Evolutionary conservation across 2,329 filamentous ascomycete species (phyloP).

Genomic region (Nemania bipapillata): DNA sequence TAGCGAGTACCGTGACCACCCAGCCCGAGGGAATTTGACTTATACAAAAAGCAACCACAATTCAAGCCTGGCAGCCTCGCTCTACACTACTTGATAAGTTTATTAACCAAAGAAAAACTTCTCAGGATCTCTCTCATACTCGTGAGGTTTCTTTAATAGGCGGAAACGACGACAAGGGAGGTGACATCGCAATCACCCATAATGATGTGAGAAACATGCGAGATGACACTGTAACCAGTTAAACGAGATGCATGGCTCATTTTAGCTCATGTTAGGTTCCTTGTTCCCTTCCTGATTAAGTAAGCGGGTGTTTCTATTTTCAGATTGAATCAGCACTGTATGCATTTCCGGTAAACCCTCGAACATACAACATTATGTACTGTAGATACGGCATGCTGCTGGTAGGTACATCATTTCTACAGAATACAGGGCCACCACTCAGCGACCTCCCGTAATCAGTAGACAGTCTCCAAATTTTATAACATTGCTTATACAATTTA

Average conservation of each 20-base stretch:
- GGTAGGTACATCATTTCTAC: not conserved
- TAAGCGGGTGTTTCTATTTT: conserved; percentile 24
- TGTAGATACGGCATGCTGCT: too few species aligned
- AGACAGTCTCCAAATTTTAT: not conserved
- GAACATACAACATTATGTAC: conserved; percentile 1
- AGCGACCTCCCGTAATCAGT: too few species aligned
- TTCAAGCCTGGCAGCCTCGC: not conserved
- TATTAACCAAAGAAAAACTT: not conserved
- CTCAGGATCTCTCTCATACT: not conserved
- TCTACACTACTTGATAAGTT: not conserved
- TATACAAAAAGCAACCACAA: too few species aligned
- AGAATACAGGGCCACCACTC: too few species aligned
- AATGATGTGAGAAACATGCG: conserved; percentile 8
- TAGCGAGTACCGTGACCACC: too few species aligned
- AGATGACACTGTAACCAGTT: conserved; percentile 7
- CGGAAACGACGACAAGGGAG: not conserved
- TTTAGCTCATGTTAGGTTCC: not conserved
- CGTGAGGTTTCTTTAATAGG: not conserved
- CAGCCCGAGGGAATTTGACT: too few species aligned
- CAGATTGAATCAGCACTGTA: conserved; percentile 14
- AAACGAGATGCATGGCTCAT: conserved; percentile 20
- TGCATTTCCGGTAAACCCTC: not conserved
- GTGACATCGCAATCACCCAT: not conserved
- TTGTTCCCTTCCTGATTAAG: conserved; percentile 5
- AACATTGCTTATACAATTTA: not conserved